Percentiles rank a stretch among this genome's conserved stretches.
Evolutionary conservation across 345 rosid genomes (phyloP).

Genomic region (Euphorbia pulcherrima): DNA sequence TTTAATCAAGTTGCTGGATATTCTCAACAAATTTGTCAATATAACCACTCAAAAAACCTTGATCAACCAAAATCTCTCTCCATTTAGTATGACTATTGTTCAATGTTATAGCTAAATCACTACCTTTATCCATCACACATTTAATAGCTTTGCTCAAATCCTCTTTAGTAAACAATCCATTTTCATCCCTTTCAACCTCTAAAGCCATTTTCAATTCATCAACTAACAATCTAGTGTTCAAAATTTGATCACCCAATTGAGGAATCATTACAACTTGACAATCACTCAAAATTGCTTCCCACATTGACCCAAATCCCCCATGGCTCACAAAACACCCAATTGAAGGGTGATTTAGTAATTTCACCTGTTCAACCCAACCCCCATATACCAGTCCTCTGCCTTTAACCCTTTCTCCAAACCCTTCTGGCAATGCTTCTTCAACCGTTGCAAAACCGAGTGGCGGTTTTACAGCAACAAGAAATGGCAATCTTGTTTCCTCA

Average conservation of each 20-base stretch:
- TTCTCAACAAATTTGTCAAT: constrained; percentile 7
- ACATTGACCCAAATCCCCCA: constrained; percentile 71
- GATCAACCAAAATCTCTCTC: constrained; percentile 11
- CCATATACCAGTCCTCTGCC: neutral
- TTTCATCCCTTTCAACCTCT: constrained; percentile 46
- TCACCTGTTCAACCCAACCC: constrained; percentile 32
- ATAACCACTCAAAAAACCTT: constrained; percentile 6
- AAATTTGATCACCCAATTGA: constrained; percentile 55
- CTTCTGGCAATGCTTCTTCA: constrained; percentile 27
- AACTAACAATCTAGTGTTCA: constrained; percentile 50
- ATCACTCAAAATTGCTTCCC: constrained; percentile 58
- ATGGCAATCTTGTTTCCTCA: constrained; percentile 1
- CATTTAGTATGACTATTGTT: constrained; percentile 23
- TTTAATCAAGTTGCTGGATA: neutral
- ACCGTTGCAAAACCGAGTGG: neutral
- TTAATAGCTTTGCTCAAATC: constrained; percentile 23
- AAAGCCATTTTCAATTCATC: constrained; percentile 55
- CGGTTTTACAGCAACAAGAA: neutral
- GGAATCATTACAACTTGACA: constrained; percentile 62
- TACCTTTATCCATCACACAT: constrained; percentile 31
- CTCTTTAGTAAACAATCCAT: constrained; percentile 34
- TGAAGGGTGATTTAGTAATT: constrained; percentile 43
- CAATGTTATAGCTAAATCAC: constrained; percentile 15
- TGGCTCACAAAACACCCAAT: constrained; percentile 74
- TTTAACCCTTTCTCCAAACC: constrained; percentile 31